Percentiles rank a stretch among this genome's conserved stretches.
Conservation (phyloP, 352 stramenopile species). For the Phytophthora cryptogea region DNA sequence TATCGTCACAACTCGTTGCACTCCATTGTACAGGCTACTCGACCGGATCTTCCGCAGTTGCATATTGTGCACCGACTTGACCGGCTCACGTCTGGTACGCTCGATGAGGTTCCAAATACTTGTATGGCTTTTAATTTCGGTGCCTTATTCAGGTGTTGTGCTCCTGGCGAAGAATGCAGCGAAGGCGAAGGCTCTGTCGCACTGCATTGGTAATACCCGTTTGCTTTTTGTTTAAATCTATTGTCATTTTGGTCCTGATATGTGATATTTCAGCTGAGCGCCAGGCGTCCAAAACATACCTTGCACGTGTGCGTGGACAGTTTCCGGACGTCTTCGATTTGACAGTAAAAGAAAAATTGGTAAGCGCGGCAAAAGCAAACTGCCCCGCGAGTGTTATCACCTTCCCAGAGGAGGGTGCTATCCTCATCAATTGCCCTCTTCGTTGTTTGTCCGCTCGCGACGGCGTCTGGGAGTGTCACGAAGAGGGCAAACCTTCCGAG, state of each 20-base stretch:
- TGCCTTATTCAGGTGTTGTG: slow-evolving; percentile 55
- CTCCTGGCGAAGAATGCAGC: slow-evolving; percentile 79
- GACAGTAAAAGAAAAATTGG: slow-evolving; percentile 42
- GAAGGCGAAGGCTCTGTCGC: slow-evolving; percentile 76
- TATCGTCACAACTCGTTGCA: slow-evolving; percentile 96
- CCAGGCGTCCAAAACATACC: slow-evolving; percentile 94
- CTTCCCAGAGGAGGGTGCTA: slow-evolving; percentile 50
- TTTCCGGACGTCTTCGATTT: slow-evolving; percentile 72
- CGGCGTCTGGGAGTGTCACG: slow-evolving; percentile 83
- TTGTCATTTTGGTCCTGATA: background rate
- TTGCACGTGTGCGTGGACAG: slow-evolving; percentile 91
- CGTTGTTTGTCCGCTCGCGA: slow-evolving; percentile 82
- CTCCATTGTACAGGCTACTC: slow-evolving; percentile 71
- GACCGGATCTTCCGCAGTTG: slow-evolving; percentile 72
- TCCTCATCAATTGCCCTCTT: slow-evolving; percentile 85
- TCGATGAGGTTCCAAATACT: background rate
- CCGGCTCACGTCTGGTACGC: slow-evolving; percentile 92
- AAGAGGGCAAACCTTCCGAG: slow-evolving; percentile 78
- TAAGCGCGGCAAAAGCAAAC: slow-evolving; percentile 41
- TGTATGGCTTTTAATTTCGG: background rate
- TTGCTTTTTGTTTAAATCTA: background rate
- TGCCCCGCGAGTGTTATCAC: slow-evolving; percentile 57
- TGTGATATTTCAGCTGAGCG: slow-evolving; percentile 53
- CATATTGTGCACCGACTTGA: slow-evolving; percentile 96
- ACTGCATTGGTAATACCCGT: slow-evolving; percentile 63